These are phyloP conservation scores for Aspergillus kassunensis DNA, from an alignment of 495 filamentous ascomycete genomes.

Conservation along the genomic window DNA sequence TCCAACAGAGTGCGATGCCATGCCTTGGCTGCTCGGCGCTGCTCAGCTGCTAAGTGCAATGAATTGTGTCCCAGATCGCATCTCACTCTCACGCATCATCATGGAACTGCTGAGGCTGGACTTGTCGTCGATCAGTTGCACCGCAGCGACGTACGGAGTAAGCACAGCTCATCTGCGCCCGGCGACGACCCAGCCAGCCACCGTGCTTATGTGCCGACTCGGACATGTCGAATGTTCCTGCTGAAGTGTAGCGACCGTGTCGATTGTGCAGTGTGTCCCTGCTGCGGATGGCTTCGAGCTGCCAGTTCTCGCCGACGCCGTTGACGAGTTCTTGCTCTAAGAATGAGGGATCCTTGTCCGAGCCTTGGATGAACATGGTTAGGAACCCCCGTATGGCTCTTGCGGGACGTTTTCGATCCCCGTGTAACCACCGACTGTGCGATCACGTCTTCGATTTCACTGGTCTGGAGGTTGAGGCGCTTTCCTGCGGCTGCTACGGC, in stretches of 20 bases:
- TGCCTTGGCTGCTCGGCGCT: neutral
- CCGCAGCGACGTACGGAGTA: slow-evolving; percentile 43
- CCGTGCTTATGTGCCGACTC: too few relatives aligned
- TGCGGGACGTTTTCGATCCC: slow-evolving; percentile 46
- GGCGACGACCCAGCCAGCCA: slow-evolving; percentile 34
- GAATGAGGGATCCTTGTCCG: slow-evolving; percentile 26
- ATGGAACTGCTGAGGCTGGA: slow-evolving; percentile 31
- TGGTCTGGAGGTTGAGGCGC: slow-evolving; percentile 26
- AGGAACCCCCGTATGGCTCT: slow-evolving; percentile 40
- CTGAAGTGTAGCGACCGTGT: too few relatives aligned
- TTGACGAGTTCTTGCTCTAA: slow-evolving; percentile 26
- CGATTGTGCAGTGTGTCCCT: too few relatives aligned
- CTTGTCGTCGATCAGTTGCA: slow-evolving; percentile 37
- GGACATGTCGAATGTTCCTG: too few relatives aligned
- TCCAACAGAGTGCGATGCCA: neutral
- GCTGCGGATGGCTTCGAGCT: too few relatives aligned
- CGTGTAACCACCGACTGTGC: slow-evolving; percentile 31
- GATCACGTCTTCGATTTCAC: slow-evolving; percentile 20
- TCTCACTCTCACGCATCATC: slow-evolving; percentile 36
- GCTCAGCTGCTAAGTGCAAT: neutral
- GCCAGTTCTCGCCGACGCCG: slow-evolving; percentile 24
- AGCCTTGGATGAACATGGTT: slow-evolving; percentile 32
- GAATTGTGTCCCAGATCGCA: slow-evolving; percentile 23
- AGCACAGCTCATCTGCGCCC: slow-evolving; percentile 41
- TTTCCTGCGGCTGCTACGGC: slow-evolving; percentile 33